Conservation (phyloP, 2,329 filamentous ascomycete genomes). For the Neofusicoccum cordaticola region DNA sequence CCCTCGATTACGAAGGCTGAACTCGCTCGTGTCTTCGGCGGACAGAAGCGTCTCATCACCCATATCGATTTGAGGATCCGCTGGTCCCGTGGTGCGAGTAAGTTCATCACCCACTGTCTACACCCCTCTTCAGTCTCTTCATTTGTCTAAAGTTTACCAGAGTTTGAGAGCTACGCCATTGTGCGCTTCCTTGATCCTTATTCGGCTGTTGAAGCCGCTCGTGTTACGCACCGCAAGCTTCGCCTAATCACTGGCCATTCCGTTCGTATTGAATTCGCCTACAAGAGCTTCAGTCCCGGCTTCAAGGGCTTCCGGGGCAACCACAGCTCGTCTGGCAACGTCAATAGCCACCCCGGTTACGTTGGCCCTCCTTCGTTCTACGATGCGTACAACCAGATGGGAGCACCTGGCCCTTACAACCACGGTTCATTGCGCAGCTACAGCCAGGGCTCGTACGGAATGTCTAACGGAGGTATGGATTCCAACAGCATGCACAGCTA, state of each 20-base stretch:
- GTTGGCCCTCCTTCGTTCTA: no score
- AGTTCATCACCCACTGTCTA: neutral
- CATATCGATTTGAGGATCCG: constrained; percentile 1
- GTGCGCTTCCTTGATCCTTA: neutral
- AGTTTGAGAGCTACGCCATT: neutral
- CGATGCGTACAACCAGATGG: no score
- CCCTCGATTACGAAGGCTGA: neutral
- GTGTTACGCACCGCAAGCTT: neutral
- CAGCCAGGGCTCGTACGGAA: no score
- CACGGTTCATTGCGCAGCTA: no score
- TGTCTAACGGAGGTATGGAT: no score
- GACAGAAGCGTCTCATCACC: neutral
- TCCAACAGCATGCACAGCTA: no score
- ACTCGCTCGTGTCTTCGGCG: neutral
- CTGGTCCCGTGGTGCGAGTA: neutral
- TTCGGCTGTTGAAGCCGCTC: neutral
- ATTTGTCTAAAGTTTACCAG: neutral
- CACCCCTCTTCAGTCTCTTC: neutral
- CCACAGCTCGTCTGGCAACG: no score
- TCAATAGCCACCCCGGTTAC: no score
- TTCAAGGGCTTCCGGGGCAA: neutral
- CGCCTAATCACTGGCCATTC: neutral
- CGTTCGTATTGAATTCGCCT: no score
- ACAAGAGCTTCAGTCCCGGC: no score
- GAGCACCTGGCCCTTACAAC: no score